These are phyloP conservation scores for Podospora anserina DNA, from an alignment of 495 filamentous ascomycete species.

Conservation along the genomic window DNA sequence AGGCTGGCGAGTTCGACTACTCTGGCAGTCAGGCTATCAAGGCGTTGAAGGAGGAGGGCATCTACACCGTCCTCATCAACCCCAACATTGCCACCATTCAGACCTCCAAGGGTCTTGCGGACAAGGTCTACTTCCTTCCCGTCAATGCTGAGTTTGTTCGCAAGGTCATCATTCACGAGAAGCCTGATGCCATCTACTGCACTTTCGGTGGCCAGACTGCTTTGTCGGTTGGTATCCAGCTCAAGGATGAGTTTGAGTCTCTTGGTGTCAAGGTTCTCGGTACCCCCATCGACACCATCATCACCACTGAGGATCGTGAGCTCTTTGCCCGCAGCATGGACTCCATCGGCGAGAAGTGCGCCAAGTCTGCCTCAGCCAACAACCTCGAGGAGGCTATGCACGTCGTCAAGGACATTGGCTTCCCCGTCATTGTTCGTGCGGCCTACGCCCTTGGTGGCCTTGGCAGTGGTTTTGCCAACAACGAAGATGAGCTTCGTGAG, in stretches of 20 bases:
- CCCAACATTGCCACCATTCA: slow-evolving; percentile 99
- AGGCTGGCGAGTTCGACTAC: slow-evolving; percentile 97
- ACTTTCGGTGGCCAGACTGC: slow-evolving; percentile 97
- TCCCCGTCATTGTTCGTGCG: slow-evolving; percentile 94
- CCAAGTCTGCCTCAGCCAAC: slow-evolving; percentile 89
- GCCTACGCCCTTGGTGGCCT: slow-evolving; percentile 95
- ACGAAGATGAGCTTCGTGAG: slow-evolving; percentile 79
- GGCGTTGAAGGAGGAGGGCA: slow-evolving; percentile 91
- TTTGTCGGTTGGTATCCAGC: slow-evolving; percentile 88
- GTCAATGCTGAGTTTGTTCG: slow-evolving; percentile 97
- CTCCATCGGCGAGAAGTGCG: slow-evolving; percentile 95
- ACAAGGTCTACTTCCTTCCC: slow-evolving; percentile 97
- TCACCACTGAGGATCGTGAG: slow-evolving; percentile 96
- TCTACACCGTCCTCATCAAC: slow-evolving; percentile 93
- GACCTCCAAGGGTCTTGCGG: slow-evolving; percentile 93
- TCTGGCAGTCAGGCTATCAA: slow-evolving; percentile 95
- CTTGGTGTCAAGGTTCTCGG: slow-evolving; percentile 92
- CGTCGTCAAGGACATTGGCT: slow-evolving; percentile 85
- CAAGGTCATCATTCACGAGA: slow-evolving; percentile 89
- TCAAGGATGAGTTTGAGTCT: slow-evolving; percentile 89
- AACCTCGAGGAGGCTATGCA: slow-evolving; percentile 78
- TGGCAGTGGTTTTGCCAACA: slow-evolving; percentile 91
- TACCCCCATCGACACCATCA: slow-evolving; percentile 95
- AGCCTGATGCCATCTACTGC: slow-evolving; percentile 92
- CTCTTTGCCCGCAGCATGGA: slow-evolving; percentile 98